Evolutionary conservation across 2,329 filamentous ascomycete species (phyloP).

Genomic region (Xylaria sp.): DNA sequence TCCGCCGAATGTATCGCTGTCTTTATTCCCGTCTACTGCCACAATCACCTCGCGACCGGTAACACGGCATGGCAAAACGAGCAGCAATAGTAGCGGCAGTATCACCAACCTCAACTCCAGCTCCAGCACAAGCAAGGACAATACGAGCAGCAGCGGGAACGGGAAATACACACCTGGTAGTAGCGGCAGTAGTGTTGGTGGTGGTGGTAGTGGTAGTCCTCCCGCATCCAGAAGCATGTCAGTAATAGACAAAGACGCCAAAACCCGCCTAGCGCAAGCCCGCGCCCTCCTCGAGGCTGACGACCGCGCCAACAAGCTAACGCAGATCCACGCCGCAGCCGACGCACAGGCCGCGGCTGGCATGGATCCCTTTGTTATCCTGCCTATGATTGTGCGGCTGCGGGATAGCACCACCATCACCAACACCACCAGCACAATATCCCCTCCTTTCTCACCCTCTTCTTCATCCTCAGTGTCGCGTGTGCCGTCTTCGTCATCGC

Average conservation of each 20-base stretch:
- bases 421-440: slow-evolving; percentile 2
- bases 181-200: too few species aligned
- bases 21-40: slow-evolving; percentile 22
- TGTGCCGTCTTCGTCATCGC: background rate
- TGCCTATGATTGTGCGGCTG: slow-evolving; percentile 46
- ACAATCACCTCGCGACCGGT: background rate
- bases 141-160: background rate
- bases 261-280: slow-evolving; percentile 1
- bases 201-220: background rate
- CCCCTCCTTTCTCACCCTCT: background rate
- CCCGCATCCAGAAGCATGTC: background rate
- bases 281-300: slow-evolving; percentile 23
- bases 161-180: background rate
- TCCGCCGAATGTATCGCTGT: slow-evolving; percentile 10
- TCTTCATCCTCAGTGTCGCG: background rate
- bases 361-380: slow-evolving; percentile 42
- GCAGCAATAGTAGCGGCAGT: background rate
- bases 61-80: background rate
- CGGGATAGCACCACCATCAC: slow-evolving; percentile 39
- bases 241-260: slow-evolving; percentile 2
- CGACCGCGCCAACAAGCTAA: slow-evolving; percentile 35
- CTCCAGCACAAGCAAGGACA: background rate
- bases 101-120: background rate
- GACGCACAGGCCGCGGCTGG: slow-evolving; percentile 34
- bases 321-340: slow-evolving; percentile 38